Conservation (phyloP, 106 monocot genomes). For the Dactylorhiza incarnata region DNA sequence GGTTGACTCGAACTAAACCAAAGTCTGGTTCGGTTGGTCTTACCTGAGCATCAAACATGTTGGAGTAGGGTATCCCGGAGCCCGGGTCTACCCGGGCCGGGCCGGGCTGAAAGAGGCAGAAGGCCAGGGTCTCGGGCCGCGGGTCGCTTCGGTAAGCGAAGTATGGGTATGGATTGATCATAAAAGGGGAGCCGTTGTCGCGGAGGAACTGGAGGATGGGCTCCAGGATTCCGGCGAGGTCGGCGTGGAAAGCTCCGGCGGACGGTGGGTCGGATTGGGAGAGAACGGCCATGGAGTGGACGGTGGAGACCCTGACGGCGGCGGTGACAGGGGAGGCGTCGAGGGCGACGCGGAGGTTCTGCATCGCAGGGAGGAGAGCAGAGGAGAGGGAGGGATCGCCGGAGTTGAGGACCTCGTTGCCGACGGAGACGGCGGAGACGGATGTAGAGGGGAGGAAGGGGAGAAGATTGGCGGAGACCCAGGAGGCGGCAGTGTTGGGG, state of each 20-base stretch:
- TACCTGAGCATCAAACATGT: constrained; percentile 87
- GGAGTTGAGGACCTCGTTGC: constrained; percentile 62
- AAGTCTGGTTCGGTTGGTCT: neutral
- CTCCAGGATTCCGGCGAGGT: constrained; percentile 20
- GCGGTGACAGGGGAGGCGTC: constrained; percentile 10
- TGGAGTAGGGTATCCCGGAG: constrained; percentile 51
- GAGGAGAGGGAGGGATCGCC: constrained; percentile 33
- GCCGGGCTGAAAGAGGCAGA: constrained; percentile 80
- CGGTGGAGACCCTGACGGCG: constrained; percentile 48
- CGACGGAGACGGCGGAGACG: constrained; percentile 56
- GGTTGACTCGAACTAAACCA: too few relatives aligned
- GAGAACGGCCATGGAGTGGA: constrained; percentile 71
- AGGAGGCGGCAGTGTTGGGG: constrained; percentile 34
- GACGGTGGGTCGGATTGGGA: constrained; percentile 63
- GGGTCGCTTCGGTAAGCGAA: constrained; percentile 68
- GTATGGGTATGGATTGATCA: constrained; percentile 68
- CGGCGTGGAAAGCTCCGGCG: constrained; percentile 42
- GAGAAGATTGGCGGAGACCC: constrained; percentile 45
- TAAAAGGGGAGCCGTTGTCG: constrained; percentile 51
- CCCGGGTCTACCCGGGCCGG: constrained; percentile 42
- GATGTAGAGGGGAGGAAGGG: constrained; percentile 31
- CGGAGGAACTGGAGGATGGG: constrained; percentile 52
- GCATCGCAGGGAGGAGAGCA: constrained; percentile 62
- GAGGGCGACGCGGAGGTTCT: constrained; percentile 53
- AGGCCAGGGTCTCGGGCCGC: constrained; percentile 72